Evolutionary conservation across 495 filamentous ascomycete species (phyloP).

Genomic region (Lasiosphaeris hirsuta): DNA sequence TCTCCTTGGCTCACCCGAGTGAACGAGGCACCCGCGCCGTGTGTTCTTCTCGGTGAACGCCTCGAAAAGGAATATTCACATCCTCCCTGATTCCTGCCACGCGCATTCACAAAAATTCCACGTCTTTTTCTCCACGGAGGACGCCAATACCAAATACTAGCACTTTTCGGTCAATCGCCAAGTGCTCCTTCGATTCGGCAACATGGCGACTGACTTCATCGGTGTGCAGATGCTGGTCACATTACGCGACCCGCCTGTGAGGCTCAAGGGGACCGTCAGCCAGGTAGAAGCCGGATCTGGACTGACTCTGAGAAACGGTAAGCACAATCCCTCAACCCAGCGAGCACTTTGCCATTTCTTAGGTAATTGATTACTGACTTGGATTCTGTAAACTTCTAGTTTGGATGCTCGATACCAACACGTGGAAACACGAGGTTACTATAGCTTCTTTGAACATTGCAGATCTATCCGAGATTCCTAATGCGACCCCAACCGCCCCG

Average conservation of each 20-base stretch:
- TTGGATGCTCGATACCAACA: constrained; percentile 24
- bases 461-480: constrained; percentile 33
- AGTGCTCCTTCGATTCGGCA: not conserved
- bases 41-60: too few relatives aligned
- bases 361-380: not conserved
- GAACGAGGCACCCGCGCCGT: too few relatives aligned
- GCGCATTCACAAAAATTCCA: too few relatives aligned
- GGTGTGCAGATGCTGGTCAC: constrained; percentile 77
- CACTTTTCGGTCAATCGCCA: too few relatives aligned
- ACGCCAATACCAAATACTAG: too few relatives aligned
- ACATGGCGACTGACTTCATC: constrained; percentile 58
- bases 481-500: constrained; percentile 7
- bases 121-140: too few relatives aligned
- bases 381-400: constrained; percentile 11
- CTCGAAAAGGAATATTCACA: too few relatives aligned
- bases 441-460: constrained; percentile 39
- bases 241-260: constrained; percentile 60
- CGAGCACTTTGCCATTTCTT: not conserved
- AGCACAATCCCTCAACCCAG: constrained; percentile 12
- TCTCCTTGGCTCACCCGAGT: too few relatives aligned
- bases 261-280: constrained; percentile 69
- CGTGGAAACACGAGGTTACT: constrained; percentile 32
- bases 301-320: constrained; percentile 78
- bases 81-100: too few relatives aligned
- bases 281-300: constrained; percentile 66